phyloP scores from a whole-genome alignment of 140 eudicot genomes.

The Anethum foeniculum region DNA sequence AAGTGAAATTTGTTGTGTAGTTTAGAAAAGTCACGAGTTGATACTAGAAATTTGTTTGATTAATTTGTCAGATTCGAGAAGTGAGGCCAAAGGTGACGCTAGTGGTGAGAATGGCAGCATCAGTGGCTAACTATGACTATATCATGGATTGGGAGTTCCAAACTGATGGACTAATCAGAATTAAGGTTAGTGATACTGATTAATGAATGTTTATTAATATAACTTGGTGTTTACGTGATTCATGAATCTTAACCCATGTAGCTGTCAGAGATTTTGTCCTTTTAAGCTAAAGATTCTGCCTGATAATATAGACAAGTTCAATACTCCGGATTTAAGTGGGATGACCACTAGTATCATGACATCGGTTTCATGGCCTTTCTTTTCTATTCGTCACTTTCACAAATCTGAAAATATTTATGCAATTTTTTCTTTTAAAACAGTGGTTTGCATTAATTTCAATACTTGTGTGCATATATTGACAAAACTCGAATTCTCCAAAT shows the following conservation, averaged over 20 bases:
- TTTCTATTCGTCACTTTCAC: not conserved
- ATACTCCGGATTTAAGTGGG: not conserved
- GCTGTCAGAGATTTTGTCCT: not conserved
- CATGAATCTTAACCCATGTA: not conserved
- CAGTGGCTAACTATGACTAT: constrained; percentile 94
- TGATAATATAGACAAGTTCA: not conserved
- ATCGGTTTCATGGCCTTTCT: not conserved
- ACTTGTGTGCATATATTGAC: not conserved
- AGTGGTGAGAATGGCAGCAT: constrained; percentile 96
- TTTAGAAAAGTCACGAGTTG: not conserved
- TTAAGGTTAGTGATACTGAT: constrained; percentile 47
- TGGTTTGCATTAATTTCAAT: not conserved
- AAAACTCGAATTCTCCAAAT: not conserved
- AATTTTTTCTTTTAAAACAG: not conserved
- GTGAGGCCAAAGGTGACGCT: constrained; percentile 98
- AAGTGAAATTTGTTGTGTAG: not conserved
- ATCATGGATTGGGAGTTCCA: constrained; percentile 98
- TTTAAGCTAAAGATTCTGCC: not conserved
- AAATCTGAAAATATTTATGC: not conserved
- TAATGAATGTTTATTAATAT: not conserved
- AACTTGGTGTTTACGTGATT: not conserved
- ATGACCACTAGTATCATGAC: not conserved
- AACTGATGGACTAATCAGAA: constrained; percentile 75
- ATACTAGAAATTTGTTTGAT: not conserved
- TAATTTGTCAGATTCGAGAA: constrained; percentile 54